phyloP scores from a whole-genome alignment of 805 yeast genomes.

The Dipodascus geniculatus region DNA sequence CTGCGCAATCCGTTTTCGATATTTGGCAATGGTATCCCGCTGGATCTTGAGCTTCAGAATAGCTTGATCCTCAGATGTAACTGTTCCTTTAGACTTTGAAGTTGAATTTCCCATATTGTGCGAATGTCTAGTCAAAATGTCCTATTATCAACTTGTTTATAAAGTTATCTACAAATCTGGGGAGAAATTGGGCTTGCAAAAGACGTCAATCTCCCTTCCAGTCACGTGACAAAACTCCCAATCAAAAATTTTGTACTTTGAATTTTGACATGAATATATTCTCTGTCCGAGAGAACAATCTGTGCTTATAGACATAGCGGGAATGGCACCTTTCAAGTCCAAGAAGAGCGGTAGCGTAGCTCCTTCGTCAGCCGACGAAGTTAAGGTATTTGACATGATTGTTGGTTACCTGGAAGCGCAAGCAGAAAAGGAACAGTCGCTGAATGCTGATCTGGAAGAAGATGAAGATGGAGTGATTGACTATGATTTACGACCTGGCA shows the following conservation, averaged over 20 bases:
- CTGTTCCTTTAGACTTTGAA: conserved; percentile 26
- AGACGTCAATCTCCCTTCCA: not conserved
- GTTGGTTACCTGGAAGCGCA: not conserved
- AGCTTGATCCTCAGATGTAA: conserved; percentile 79
- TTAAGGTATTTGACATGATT: not conserved
- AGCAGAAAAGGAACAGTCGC: not conserved
- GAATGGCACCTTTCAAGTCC: not conserved
- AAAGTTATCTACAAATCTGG: not conserved
- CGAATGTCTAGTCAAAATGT: not conserved
- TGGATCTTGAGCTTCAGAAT: conserved; percentile 79
- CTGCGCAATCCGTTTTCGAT: conserved; percentile 45
- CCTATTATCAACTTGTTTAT: too few relatives aligned
- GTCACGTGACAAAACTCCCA: not conserved
- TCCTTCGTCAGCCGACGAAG: not conserved
- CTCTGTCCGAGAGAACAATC: too few relatives aligned
- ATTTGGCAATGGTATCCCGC: conserved; percentile 70
- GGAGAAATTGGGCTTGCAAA: not conserved
- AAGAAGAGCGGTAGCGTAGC: not conserved
- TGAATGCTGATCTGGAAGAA: not conserved
- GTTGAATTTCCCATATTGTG: conserved; percentile 25
- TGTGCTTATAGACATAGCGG: too few relatives aligned
- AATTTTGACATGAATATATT: not conserved
- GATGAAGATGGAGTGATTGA: conserved; percentile 1
- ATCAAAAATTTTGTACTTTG: too few relatives aligned
- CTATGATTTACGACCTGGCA: not conserved